Conservation (phyloP, 2,329 filamentous ascomycete genomes). For the Colletotrichum sp. region DNA sequence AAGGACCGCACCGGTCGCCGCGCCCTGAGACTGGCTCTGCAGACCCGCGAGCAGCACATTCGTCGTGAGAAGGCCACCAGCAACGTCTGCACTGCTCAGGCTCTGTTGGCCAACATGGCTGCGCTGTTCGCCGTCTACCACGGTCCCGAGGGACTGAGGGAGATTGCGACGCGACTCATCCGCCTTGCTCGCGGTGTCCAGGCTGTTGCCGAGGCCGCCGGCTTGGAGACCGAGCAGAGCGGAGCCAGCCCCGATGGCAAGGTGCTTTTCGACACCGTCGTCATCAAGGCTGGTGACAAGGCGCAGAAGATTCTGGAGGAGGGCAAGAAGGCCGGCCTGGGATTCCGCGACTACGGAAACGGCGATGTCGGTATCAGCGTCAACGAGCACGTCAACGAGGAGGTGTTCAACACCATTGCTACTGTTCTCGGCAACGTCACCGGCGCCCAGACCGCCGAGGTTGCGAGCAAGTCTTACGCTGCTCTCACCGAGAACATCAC, state of each 20-base stretch:
- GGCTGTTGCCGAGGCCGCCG: constrained; percentile 64
- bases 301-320: constrained; percentile 56
- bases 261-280: constrained; percentile 81
- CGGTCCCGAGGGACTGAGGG: constrained; percentile 80
- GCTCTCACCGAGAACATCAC: constrained; percentile 38
- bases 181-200: constrained; percentile 74
- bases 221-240: constrained; percentile 66
- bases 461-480: constrained; percentile 43
- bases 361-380: constrained; percentile 74
- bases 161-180: constrained; percentile 81
- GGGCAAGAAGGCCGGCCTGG: constrained; percentile 57
- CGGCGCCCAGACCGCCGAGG: constrained; percentile 38
- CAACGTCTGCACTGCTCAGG: constrained; percentile 96
- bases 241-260: constrained; percentile 60
- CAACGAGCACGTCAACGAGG: constrained; percentile 68
- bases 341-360: constrained; percentile 67
- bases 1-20: constrained; percentile 86
- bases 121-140: constrained; percentile 96
- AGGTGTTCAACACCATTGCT: constrained; percentile 54
- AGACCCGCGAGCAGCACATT: constrained; percentile 96
- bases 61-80: constrained; percentile 95
- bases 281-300: constrained; percentile 62
- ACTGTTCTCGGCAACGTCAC: constrained; percentile 32
- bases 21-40: constrained; percentile 83
- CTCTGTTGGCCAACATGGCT: constrained; percentile 92